Percentiles rank a stretch among this genome's conserved stretches.
Evolutionary conservation across 331 rosid genomes (phyloP).

Genomic region (Cucumis variabilis): DNA sequence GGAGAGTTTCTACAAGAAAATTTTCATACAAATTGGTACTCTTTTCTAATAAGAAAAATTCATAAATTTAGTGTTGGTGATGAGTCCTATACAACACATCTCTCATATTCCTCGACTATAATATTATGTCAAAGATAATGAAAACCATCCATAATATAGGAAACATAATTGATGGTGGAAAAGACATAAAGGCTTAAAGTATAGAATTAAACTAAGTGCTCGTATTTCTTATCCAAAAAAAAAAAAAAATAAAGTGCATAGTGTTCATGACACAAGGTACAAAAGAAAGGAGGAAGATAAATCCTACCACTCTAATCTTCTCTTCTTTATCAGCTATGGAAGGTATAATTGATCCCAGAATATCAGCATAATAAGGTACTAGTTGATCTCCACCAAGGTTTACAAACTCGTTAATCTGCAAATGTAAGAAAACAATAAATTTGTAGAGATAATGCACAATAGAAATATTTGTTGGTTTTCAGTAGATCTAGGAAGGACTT

Average conservation of each 20-base stretch:
- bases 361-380: conserved; percentile 94
- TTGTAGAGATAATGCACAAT: neutral
- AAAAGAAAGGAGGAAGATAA: conserved; percentile 8
- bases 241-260: too few relatives aligned
- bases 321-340: conserved; percentile 99
- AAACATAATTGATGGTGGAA: neutral
- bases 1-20: neutral
- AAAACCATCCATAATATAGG: neutral
- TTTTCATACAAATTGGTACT: neutral
- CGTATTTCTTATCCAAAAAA: neutral
- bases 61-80: neutral
- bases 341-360: conserved; percentile 95
- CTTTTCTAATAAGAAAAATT: neutral
- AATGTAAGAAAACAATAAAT: conserved; percentile 6
- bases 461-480: neutral
- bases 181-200: neutral
- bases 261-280: neutral
- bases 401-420: conserved; percentile 93
- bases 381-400: conserved; percentile 99
- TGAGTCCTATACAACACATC: neutral
- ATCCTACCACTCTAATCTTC: conserved; percentile 95
- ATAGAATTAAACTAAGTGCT: neutral
- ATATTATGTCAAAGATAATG: neutral
- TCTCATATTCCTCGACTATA: neutral
- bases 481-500: neutral